Evolutionary conservation across 768 basidiomycete species (phyloP), one percentile per base, ranked within the genome.

Genomic region (Kwoniella shandongensis): DNA sequence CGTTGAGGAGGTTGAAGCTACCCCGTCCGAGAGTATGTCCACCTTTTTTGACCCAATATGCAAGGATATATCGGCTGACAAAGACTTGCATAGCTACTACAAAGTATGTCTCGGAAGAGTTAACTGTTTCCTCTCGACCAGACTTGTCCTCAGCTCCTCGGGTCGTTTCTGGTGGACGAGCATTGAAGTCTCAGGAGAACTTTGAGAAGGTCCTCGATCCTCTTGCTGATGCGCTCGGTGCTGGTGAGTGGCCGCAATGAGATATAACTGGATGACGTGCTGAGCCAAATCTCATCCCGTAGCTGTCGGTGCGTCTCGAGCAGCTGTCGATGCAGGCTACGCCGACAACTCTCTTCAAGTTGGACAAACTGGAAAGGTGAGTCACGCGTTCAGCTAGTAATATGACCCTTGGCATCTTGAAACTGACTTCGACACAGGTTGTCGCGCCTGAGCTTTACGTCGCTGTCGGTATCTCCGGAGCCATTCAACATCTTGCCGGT

Each of bases 331-430:
- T 76, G 90, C 92, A 25, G 96, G 96, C 1, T 98, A 98, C 70
- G 91, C 91, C 26, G 96, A 98, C 77, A 98, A 98, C 78, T 92
- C 90, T 3, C 73, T 97, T 48, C 96, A 99, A 67, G 96, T 99
- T n/a, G 96, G 96, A 22, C 96, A 99, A 80, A 99, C 96, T 0
- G 96, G 96, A 53, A 98, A 98, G 78, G 74, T 74, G 49, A 46
- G 67, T 59, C 15, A 8, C 5, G 2, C 4, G 4, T 10, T 12
- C 4, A n/a, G n/a, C n/a, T n/a, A n/a, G n/a, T n/a, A n/a, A n/a
- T n/a, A n/a, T n/a, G n/a, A n/a, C n/a, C n/a, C n/a, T n/a, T n/a
- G n/a, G n/a, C n/a, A n/a, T n/a, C n/a, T n/a, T n/a, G n/a, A n/a
- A n/a, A n/a, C 48, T 56, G 36, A 50, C 18, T 11, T 41, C 6